Conservation (phyloP, 1,284 basidiomycete genomes). For the Bjerkandera adusta region DNA sequence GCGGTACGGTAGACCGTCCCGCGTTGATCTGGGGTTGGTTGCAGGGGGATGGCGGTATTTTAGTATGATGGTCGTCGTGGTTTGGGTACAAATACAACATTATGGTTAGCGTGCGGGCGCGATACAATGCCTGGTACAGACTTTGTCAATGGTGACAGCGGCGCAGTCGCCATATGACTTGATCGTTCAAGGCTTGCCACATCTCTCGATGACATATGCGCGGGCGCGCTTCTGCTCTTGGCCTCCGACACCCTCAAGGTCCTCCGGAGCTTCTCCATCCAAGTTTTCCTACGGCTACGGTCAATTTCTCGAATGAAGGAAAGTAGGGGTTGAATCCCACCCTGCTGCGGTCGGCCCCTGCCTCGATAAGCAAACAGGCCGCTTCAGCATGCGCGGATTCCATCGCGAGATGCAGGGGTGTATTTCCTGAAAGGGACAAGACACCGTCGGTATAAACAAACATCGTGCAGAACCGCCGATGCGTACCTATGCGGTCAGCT, state of each 20-base stretch:
- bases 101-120: too few species aligned
- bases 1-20: too few species aligned
- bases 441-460: constrained; percentile 5
- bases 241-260: constrained; percentile 85
- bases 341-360: constrained; percentile 86
- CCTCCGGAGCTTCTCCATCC: constrained; percentile 82
- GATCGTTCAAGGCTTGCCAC: constrained; percentile 46
- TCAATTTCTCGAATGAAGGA: constrained; percentile 15
- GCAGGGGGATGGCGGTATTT: too few species aligned
- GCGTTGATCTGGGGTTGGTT: too few species aligned
- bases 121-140: too few species aligned
- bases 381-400: constrained; percentile 91
- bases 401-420: constrained; percentile 93
- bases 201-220: constrained; percentile 70
- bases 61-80: too few species aligned
- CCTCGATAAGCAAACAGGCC: constrained; percentile 87
- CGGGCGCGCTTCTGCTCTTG: constrained; percentile 78
- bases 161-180: too few species aligned
- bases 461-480: constrained; percentile 9
- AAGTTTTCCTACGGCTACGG: constrained; percentile 59
- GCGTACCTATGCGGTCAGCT: constrained; percentile 77
- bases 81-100: too few species aligned
- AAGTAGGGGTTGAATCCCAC: constrained; percentile 45
- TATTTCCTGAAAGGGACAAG: constrained; percentile 65
- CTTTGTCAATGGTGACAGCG: too few species aligned